Base-by-base conservation (phyloP, 345 rosid species). In the Rhizophora apiculata region DNA sequence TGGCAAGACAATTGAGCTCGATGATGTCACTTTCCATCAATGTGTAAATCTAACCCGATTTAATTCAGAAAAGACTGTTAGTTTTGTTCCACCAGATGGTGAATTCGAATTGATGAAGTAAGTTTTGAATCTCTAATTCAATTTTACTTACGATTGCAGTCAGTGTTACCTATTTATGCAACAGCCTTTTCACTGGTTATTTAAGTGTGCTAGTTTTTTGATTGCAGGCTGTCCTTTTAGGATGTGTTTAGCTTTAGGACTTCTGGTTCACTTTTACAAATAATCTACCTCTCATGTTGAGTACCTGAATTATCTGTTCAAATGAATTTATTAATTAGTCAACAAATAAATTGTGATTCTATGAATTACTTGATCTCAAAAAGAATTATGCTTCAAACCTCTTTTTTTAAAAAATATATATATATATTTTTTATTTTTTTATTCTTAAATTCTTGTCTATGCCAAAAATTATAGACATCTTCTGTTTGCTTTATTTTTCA, bases 51-150 rank as follows among this genome's bases (percentile, higher is more conserved):
- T 96, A 79, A 96, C 97, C 19, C 88, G 99, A 84, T 96, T 96
- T 78, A 92, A 96, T 85, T 92, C 99, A 0, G 97, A 96, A 80
- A 96, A 96, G 80, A 96, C 98, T 0, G 99, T 96, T 69, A 96
- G 99, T 74, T 92, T 90, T 85, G 99, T 90, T 60, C 99, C 98
- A 31, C 99, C 99, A 4, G 99, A 96, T 84, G 99, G 99, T 71
- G 97, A 96, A 87, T 96, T 90, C 78, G 99, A 96, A 78, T 83
- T 96, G 67, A 96, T 96, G 98, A 96, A 96, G 99, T 96, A 88
- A 88, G 99, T 71, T 32, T 34, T 71, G 58, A 60, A 51, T 66
- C 46, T 75, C 11, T 30, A 27, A 4, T 21, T 24, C 24, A 34
- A 64, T 52, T 46, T 69, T 31, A 26, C 39, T 29, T 52, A 22